Evolutionary conservation across 257 asterid genomes (phyloP).

Genomic region (Pogostemon cablin): DNA sequence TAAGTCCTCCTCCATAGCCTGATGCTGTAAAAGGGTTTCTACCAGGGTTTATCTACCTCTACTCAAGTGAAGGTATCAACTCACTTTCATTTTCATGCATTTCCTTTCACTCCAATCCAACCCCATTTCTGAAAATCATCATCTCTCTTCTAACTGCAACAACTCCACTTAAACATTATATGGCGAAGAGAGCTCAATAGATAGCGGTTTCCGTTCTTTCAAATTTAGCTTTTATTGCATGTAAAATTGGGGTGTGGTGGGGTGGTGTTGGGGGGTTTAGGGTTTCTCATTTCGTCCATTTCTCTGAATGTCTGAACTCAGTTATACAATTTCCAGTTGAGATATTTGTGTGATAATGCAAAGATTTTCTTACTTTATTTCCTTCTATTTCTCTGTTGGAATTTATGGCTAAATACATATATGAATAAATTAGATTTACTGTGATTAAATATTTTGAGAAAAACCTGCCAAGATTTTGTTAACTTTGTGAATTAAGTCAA

Average conservation of each 20-base stretch:
- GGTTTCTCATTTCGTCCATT: constrained; percentile 20
- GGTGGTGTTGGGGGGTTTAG: constrained; percentile 24
- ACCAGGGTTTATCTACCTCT: constrained; percentile 38
- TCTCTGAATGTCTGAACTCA: neutral
- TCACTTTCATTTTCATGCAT: constrained; percentile 16
- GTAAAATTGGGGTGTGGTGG: too few relatives aligned
- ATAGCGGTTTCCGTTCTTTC: constrained; percentile 3
- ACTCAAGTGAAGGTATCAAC: neutral
- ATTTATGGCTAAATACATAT: too few relatives aligned
- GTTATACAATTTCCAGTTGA: constrained; percentile 20
- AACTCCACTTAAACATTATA: neutral
- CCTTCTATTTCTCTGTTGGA: neutral
- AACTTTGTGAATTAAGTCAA: constrained; percentile 28
- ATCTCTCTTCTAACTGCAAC: neutral
- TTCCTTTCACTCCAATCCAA: neutral
- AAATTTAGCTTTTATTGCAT: neutral
- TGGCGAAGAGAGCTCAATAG: neutral
- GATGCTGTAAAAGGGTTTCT: constrained; percentile 47
- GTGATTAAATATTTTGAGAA: constrained; percentile 27
- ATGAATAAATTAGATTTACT: neutral
- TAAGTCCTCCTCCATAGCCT: constrained; percentile 25
- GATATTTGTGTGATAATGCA: constrained; percentile 34
- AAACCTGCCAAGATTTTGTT: constrained; percentile 22
- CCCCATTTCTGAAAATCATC: neutral
- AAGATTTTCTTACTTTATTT: neutral